Evolutionary conservation across 208 protist genomes (phyloP).

Genomic region (Entamoeba invadens): DNA sequence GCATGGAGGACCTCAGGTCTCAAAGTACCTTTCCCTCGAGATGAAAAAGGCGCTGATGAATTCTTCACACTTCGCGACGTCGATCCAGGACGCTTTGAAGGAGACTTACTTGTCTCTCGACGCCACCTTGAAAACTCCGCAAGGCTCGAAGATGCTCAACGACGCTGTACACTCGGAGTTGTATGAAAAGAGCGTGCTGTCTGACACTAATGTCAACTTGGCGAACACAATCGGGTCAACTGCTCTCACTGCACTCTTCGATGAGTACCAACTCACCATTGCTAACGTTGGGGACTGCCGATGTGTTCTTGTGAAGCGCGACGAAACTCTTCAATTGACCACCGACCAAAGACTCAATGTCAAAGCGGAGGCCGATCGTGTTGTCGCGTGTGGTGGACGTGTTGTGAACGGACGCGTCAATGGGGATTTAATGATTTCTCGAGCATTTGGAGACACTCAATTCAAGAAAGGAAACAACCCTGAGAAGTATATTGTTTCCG

Average conservation of each 20-base stretch:
- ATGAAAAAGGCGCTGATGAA: not conserved
- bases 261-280: not conserved
- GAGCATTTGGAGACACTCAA: constrained; percentile 2
- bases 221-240: not conserved
- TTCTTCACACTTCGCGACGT: not conserved
- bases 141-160: not conserved
- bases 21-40: not conserved
- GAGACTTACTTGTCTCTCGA: not conserved
- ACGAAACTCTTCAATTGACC: not conserved
- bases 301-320: not conserved
- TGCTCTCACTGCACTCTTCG: not conserved
- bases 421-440: not conserved
- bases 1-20: not conserved
- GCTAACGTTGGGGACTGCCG: not conserved
- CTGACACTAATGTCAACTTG: not conserved
- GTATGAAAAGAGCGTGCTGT: not conserved
- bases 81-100: not conserved
- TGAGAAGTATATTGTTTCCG: constrained; percentile 28
- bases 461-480: constrained; percentile 18
- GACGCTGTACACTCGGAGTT: not conserved
- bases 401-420: constrained; percentile 9
- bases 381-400: not conserved
- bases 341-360: constrained; percentile 1
- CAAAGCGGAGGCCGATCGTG: not conserved
- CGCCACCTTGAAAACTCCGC: not conserved